Evolutionary conservation across 2,329 filamentous ascomycete species (phyloP), one percentile per base, ranked within the genome.

Genomic region (Ascochyta lentis): DNA sequence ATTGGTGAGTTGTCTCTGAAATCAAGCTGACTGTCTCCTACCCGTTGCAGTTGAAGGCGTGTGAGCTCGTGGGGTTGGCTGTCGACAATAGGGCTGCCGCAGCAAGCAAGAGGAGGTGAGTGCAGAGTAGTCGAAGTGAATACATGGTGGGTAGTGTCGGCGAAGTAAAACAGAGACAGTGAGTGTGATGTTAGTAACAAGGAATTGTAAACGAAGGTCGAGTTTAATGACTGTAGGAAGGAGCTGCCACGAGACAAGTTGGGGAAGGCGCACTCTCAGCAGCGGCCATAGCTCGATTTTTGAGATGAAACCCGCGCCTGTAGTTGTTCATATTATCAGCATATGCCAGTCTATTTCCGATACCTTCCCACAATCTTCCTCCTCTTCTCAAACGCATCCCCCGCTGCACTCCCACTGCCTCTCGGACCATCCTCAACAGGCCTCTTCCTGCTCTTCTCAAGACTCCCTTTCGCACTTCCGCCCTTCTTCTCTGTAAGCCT

Each of bases 381-480:
- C 51, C 71, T 71, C 66, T 79, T 79, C 70, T 78, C 86, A 72
- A 90, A 92, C 38, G 84, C 82, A 54, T 92, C 89, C 23, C 93
- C 93, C 69, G 92, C 86, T 54, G 86, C 84, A 6, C 79, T 79
- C 7, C 81, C 89, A 71, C 85, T 88, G 26, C 84, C 85, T 54
- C 89, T 84, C 6, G 86, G 87, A 0, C 90, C 87, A 75, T 96
- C 92, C 19, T 93, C 89, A 22, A 80, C 78, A 24, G 84, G 80
- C 64, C 93, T 84, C 83, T 97, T 97, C 60, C 93, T 84, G 74
- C 92, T 96, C 82, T 89, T 93, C 70, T 96, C 93, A 63, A 93
- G 76, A 63, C 85, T 85, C 29, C 84, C 82, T 49, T 63, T 54
- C 23, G 82, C 79, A 22, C 39, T 37, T 10, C 47, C 33, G 44